Evolutionary conservation across 495 filamentous ascomycete species (phyloP), one percentile per base, ranked within the genome.

Genomic region (Delitschia confertaspora): DNA sequence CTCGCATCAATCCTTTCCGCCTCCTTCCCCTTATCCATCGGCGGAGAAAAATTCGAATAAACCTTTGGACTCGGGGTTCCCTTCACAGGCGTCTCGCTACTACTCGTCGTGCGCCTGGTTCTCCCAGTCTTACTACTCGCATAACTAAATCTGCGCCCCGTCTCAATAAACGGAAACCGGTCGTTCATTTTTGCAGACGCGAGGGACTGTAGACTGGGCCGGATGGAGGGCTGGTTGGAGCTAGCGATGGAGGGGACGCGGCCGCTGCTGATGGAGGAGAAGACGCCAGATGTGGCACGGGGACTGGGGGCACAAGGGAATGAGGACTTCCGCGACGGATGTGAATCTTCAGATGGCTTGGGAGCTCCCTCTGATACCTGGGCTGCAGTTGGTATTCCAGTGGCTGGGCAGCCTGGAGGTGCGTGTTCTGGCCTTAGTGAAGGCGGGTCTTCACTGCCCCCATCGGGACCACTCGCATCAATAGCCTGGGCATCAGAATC

Each of bases 131-230:
- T 34, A 14, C 20, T 49, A 26, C 40, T 49, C 38, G 47, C n/a
- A n/a, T n/a, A n/a, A n/a, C n/a, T n/a, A n/a, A n/a, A 44, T 21
- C 54, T 45, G 3, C 59, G 47, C 9, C 49, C 34, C 3, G 40
- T 53, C 1, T 58, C 42, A 10, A 64, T 47, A 27, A 55, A 49
- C 6, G 61, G 61, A 41, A 54, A 64, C 7, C 55, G 55, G 9
- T 62, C 59, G 38, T 64, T 64, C 61, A 64, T 64, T 10, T 32
- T 22, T 16, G 34, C 36, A 14, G n/a, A n/a, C n/a, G n/a, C n/a
- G n/a, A n/a, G n/a, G n/a, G n/a, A n/a, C n/a, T n/a, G n/a, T n/a
- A n/a, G n/a, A n/a, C n/a, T n/a, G n/a, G n/a, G n/a, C n/a, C n/a
- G n/a, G 51, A 39, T 37, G 33, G 27, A 6, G n/a, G 24, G 7